These are phyloP conservation scores for Trapa bicornis DNA, from an alignment of 345 rosid genomes.

Conservation along the genomic window DNA sequence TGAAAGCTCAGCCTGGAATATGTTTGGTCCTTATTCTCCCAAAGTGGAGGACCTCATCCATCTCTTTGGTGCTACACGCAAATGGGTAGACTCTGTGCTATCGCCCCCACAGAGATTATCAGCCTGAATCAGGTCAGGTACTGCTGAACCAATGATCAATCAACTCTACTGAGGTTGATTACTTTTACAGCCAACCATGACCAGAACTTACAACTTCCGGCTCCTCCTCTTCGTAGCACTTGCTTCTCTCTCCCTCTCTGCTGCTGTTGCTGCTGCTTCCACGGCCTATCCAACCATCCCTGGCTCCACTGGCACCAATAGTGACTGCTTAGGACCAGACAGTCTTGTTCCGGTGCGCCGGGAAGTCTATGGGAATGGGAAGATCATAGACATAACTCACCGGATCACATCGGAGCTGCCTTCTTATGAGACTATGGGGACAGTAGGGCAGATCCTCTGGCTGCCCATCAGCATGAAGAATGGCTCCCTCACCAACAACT, in stretches of 20 bases:
- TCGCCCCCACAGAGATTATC: too few species aligned
- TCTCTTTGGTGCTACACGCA: too few species aligned
- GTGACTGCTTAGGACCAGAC: slow-evolving; percentile 11
- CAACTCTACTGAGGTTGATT: background rate
- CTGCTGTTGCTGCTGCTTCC: slow-evolving; percentile 7
- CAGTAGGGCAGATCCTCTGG: slow-evolving; percentile 55
- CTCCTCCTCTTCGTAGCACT: slow-evolving; percentile 4
- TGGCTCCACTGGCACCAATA: slow-evolving; percentile 12
- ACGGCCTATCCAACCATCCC: slow-evolving; percentile 31
- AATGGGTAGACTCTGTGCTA: too few species aligned
- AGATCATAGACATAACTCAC: slow-evolving; percentile 66
- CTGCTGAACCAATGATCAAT: too few species aligned
- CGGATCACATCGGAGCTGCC: slow-evolving; percentile 51
- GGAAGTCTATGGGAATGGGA: slow-evolving; percentile 62
- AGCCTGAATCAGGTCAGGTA: too few species aligned
- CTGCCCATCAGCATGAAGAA: slow-evolving; percentile 25
- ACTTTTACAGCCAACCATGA: background rate
- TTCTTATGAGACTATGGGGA: slow-evolving; percentile 27
- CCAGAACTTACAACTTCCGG: slow-evolving; percentile 1
- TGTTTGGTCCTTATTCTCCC: too few species aligned
- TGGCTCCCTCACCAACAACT: slow-evolving; percentile 11
- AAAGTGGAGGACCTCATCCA: too few species aligned
- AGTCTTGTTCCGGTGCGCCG: slow-evolving; percentile 45
- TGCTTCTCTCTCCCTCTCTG: background rate
- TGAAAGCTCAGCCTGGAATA: too few species aligned